Evolutionary conservation across 2,329 filamentous ascomycete species (phyloP).

Genomic region (Eurotiales sp.): DNA sequence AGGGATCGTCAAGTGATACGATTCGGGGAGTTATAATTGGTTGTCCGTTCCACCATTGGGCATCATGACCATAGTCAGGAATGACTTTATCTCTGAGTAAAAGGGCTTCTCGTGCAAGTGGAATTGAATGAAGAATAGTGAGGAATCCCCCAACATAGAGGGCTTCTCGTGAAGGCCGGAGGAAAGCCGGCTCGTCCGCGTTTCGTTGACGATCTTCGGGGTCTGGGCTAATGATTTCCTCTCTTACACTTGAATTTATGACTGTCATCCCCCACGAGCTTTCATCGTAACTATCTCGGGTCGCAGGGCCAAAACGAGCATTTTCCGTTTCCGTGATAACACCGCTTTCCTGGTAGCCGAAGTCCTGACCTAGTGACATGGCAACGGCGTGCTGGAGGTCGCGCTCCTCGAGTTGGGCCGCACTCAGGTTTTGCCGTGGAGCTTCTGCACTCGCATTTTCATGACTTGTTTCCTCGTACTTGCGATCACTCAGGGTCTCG

Average conservation of each 20-base stretch:
- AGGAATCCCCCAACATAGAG: conserved; percentile 56
- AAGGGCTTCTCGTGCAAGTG: conserved; percentile 55
- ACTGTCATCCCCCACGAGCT: conserved; percentile 55
- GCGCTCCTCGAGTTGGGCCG: conserved; percentile 43
- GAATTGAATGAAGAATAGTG: conserved; percentile 61
- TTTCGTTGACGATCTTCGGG: conserved; percentile 48
- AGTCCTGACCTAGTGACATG: conserved; percentile 41
- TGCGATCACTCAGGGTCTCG: conserved; percentile 20
- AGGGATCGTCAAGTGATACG: conserved; percentile 41
- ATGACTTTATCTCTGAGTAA: conserved; percentile 45
- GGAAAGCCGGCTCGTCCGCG: conserved; percentile 51
- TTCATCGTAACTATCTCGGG: conserved; percentile 51
- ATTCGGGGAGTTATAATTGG: conserved; percentile 49
- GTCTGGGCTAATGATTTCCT: conserved; percentile 54
- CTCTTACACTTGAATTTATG: conserved; percentile 44
- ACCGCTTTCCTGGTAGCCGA: conserved; percentile 54
- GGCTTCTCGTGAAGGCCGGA: conserved; percentile 52
- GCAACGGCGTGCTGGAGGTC: conserved; percentile 45
- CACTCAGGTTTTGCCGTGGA: conserved; percentile 30
- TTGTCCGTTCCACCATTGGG: conserved; percentile 61
- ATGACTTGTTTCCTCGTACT: conserved; percentile 22
- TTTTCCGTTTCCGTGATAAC: conserved; percentile 39
- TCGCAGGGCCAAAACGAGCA: conserved; percentile 53
- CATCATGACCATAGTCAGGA: conserved; percentile 52
- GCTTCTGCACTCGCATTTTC: conserved; percentile 27